Evolutionary conservation across 495 filamentous ascomycete species (phyloP), one percentile per base, ranked within the genome.

Genomic region (Penicillium steckii): DNA sequence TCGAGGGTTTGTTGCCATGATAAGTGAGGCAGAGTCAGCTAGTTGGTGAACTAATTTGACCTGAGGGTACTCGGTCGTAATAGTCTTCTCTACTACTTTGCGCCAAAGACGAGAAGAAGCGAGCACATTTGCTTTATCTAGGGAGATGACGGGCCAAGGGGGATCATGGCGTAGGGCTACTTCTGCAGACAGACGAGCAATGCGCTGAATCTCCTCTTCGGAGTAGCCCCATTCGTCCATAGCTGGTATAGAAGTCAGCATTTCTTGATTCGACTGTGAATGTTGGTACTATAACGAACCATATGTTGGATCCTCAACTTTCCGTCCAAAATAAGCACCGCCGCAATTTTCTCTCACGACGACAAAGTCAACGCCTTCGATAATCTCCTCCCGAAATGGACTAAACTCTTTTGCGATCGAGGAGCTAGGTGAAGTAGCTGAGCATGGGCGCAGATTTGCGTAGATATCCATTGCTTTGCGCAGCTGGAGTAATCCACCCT

Each of bases 121-220:
- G 4, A 80, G 63, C 3, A 80, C 78, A 55, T 80, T 80, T 0
- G 76, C 78, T 49, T 80, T 80, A 56, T 80, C 78, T 19, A 71
- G 62, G 2, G 70, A 73, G 47, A 74, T 73, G 1, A 78, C 71
- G 8, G 71, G 71, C 64, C 70, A 70, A 0, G 72, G 70, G n/a
- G 72, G 72, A 49, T 73, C 54, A 40, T 72, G 68, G 29, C 72
- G 67, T 9, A 72, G 62, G 12, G 78, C 76, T 12, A 80, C 59
- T 33, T 76, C 63, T 0, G 75, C 77, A 0, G 75, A 67, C 9
- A 79, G 66, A 40, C 77, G 72, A 3, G 72, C 67, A n/a, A 78
- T 59, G 15, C 78, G 70, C 55, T 79, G 69, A 56, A 80, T 69
- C 48, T 80, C 78, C 9, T 63, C 42, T 38, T 67, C 60, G 1